Percentiles rank a stretch among this genome's conserved stretches.
Evolutionary conservation across 2,329 filamentous ascomycete genomes (phyloP).

Genomic region (Cadophora sp.): DNA sequence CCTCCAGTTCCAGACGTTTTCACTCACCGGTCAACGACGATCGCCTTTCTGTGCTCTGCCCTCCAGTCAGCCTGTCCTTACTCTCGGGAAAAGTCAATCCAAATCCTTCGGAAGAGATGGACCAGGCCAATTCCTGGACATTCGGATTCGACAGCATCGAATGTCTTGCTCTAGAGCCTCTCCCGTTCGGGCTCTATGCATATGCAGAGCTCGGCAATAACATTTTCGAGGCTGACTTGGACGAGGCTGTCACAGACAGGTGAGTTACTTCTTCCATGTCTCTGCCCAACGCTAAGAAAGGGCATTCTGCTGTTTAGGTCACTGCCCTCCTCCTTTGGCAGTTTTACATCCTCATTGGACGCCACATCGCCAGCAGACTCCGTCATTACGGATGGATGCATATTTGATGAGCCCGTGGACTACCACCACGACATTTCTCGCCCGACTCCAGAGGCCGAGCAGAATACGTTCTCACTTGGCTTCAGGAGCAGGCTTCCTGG

Average conservation of each 20-base stretch:
- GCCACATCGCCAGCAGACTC: neutral
- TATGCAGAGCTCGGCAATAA: neutral
- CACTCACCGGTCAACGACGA: neutral
- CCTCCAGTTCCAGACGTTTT: neutral
- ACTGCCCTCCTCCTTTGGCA: neutral
- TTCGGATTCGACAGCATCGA: neutral
- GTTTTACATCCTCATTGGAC: neutral
- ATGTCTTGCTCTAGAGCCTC: neutral
- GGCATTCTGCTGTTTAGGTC: constrained; percentile 3
- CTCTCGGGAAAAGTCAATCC: neutral
- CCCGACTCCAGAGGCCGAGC: neutral
- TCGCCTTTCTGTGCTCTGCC: neutral
- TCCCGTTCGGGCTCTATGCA: neutral
- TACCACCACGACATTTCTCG: neutral
- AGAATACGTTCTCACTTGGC: neutral
- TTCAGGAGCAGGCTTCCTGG: neutral
- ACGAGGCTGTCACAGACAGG: neutral
- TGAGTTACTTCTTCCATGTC: constrained; percentile 3
- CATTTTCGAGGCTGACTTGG: neutral
- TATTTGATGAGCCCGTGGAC: neutral
- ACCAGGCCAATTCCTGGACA: neutral
- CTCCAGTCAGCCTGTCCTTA: neutral
- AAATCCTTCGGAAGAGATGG: neutral
- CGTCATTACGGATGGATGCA: neutral
- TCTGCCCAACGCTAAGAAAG: constrained; percentile 5